Evolutionary conservation across 805 yeast genomes (phyloP).

Genomic region (Kazachstania viticola): DNA sequence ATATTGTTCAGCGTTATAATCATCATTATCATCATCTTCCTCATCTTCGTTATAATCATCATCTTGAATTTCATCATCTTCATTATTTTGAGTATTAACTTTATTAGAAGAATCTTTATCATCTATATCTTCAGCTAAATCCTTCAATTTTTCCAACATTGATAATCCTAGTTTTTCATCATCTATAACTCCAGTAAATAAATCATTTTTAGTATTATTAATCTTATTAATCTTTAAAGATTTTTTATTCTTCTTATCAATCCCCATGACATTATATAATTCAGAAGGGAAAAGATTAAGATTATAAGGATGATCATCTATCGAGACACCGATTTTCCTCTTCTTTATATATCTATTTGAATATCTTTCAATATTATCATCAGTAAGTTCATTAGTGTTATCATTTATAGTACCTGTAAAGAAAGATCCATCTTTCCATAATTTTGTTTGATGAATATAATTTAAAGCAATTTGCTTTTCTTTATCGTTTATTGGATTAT

Average conservation of each 20-base stretch:
- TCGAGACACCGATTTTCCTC: conserved; percentile 45
- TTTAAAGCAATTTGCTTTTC: conserved; percentile 47
- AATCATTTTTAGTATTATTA: conserved; percentile 16
- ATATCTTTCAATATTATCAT: conserved; percentile 63
- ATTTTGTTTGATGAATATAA: conserved; percentile 37
- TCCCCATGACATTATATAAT: conserved; percentile 59
- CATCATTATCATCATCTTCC: conserved; percentile 49
- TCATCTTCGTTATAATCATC: conserved; percentile 47
- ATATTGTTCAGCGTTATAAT: conserved; percentile 37
- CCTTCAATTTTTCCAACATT: conserved; percentile 38
- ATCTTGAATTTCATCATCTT: conserved; percentile 23
- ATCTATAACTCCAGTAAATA: conserved; percentile 19
- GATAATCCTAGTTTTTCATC: conserved; percentile 24
- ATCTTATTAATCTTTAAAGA: conserved; percentile 32
- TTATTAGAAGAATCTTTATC: conserved; percentile 24
- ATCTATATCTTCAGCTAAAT: conserved; percentile 39
- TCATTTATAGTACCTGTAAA: conserved; percentile 42
- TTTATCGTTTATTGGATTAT: conserved; percentile 37
- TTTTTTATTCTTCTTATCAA: conserved; percentile 44
- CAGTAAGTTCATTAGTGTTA: conserved; percentile 25
- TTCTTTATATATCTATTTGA: conserved; percentile 66
- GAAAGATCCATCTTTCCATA: conserved; percentile 56
- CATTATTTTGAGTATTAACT: conserved; percentile 17
- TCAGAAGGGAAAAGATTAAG: conserved; percentile 68
- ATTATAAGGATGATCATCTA: conserved; percentile 69